phyloP scores from a whole-genome alignment of 139 green algal genomes.

The Nannochloris sp. region DNA sequence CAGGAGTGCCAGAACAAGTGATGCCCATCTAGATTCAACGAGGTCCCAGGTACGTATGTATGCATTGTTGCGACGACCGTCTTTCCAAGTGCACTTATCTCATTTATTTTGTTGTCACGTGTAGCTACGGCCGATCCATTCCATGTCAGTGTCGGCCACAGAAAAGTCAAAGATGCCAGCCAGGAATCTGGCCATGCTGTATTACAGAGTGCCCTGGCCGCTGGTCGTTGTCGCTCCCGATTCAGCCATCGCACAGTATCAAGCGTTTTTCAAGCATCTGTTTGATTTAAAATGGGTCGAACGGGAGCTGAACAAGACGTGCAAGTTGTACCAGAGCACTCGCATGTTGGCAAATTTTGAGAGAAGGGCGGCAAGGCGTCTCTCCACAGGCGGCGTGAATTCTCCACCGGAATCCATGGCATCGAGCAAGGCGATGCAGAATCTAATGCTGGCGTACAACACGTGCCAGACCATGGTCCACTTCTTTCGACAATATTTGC shows the following conservation, averaged over 20 bases:
- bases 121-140: conserved; percentile 6
- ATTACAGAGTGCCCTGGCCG: conserved; percentile 63
- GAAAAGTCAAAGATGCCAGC: conserved; percentile 15
- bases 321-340: conserved; percentile 46
- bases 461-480: conserved; percentile 59
- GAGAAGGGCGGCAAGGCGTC: not conserved
- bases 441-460: conserved; percentile 41
- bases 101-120: too few species aligned
- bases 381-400: not conserved
- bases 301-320: conserved; percentile 56
- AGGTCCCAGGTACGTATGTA: too few species aligned
- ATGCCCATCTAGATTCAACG: not conserved
- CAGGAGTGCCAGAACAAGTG: conserved; percentile 2
- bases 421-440: not conserved
- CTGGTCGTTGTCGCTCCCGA: conserved; percentile 64
- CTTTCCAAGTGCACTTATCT: too few species aligned
- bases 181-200: conserved; percentile 43
- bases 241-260: conserved; percentile 71
- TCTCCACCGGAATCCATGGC: not conserved
- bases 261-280: conserved; percentile 79
- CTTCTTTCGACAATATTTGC: conserved; percentile 67
- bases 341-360: conserved; percentile 19
- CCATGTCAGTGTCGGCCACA: conserved; percentile 3
- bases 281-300: conserved; percentile 77
- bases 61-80: too few species aligned